phyloP scores from a whole-genome alignment of 345 rosid species.

The Dimocarpus longan region DNA sequence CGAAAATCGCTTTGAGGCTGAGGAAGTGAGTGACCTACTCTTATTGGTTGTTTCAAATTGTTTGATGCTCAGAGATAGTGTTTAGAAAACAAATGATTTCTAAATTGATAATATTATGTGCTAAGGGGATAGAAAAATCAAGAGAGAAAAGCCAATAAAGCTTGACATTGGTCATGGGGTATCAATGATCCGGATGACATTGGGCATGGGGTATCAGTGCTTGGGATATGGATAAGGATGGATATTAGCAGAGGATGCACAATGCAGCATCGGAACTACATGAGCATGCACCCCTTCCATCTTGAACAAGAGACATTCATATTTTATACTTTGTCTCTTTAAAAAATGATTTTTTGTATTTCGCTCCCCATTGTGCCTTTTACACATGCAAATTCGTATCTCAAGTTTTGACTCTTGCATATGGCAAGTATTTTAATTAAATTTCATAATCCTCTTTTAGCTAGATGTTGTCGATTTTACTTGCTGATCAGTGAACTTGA shows the following conservation, averaged over 20 bases:
- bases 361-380: background rate
- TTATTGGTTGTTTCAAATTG: background rate
- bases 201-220: background rate
- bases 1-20: constrained; percentile 43
- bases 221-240: background rate
- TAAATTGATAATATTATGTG: background rate
- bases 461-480: background rate
- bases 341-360: too few relatives aligned
- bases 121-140: background rate
- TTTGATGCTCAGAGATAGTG: background rate
- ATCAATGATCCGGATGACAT: background rate
- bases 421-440: background rate
- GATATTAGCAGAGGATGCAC: background rate
- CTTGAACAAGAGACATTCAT: background rate
- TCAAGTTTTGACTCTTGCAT: background rate
- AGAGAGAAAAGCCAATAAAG: too few relatives aligned
- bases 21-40: constrained; percentile 53
- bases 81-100: background rate
- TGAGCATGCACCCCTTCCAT: background rate
- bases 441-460: background rate
- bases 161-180: background rate
- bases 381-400: background rate
- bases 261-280: background rate
- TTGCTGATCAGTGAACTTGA: background rate
- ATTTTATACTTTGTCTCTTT: background rate